Evolutionary conservation across 805 yeast genomes (phyloP).

Genomic region (Kregervanrija fluxuum): DNA sequence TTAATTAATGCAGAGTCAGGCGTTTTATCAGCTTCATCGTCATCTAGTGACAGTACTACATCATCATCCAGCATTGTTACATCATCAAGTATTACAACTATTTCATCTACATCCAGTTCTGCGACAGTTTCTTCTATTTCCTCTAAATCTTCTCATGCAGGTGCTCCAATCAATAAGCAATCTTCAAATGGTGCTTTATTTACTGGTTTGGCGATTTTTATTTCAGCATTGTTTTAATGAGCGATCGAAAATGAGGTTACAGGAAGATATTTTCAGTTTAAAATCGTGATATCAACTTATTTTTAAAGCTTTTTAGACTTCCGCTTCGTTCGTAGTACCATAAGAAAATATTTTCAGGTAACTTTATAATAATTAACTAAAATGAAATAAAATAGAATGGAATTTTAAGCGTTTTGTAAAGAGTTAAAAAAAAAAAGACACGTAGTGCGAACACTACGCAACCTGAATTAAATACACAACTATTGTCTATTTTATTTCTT

Average conservation of each 20-base stretch:
- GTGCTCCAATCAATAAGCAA: constrained; percentile 3
- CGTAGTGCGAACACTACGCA: too few species aligned
- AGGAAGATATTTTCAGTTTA: constrained; percentile 17
- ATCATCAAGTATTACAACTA: constrained; percentile 11
- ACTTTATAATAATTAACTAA: too few species aligned
- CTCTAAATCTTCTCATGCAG: constrained; percentile 6
- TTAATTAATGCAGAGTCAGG: constrained; percentile 26
- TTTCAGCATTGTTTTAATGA: constrained; percentile 32
- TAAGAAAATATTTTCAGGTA: too few species aligned
- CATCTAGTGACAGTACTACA: constrained; percentile 11
- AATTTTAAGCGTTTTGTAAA: too few species aligned
- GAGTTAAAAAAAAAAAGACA: too few species aligned
- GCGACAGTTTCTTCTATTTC: constrained; percentile 15
- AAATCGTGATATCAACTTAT: not conserved
- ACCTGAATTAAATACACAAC: too few species aligned
- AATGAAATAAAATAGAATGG: too few species aligned
- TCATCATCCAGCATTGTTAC: constrained; percentile 13
- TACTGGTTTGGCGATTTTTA: constrained; percentile 27
- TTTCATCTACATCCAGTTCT: constrained; percentile 13
- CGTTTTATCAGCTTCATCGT: constrained; percentile 8
- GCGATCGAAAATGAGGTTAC: not conserved
- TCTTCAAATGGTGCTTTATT: constrained; percentile 14
- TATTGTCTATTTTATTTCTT: not conserved
- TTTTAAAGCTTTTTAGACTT: not conserved
- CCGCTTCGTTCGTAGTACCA: too few species aligned